phyloP scores from a whole-genome alignment of 441 rosid genomes.

The Corymbia citriodora region DNA sequence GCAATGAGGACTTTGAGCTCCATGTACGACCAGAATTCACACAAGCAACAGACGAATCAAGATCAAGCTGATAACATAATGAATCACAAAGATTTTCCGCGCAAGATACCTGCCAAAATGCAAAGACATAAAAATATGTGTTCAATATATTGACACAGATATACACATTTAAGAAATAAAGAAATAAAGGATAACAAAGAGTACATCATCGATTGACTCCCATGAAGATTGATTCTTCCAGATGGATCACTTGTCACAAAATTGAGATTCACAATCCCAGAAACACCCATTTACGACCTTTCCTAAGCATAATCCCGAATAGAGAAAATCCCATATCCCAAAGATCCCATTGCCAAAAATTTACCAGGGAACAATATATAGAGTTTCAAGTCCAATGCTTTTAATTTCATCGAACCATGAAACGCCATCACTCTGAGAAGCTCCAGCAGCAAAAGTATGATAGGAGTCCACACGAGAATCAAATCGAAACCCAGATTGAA shows the following conservation, averaged over 20 bases:
- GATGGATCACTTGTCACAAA: constrained; percentile 36
- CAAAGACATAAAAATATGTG: background rate
- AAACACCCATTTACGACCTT: background rate
- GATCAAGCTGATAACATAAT: constrained; percentile 83
- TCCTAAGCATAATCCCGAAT: background rate
- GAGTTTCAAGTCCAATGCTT: background rate
- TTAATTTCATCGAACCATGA: background rate
- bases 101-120: constrained; percentile 63
- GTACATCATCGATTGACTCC: constrained; percentile 68
- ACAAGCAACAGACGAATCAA: constrained; percentile 85
- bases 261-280: background rate
- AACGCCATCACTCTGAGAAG: background rate
- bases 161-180: background rate
- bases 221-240: constrained; percentile 74
- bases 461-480: too few species aligned
- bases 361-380: background rate
- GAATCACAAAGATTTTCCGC: constrained; percentile 79
- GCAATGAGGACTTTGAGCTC: constrained; percentile 64
- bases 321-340: background rate
- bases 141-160: background rate
- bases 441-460: background rate
- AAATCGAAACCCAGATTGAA: too few species aligned
- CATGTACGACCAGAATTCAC: constrained; percentile 85
- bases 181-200: background rate
- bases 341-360: background rate